phyloP scores from a whole-genome alignment of 1,284 basidiomycete genomes.

The Cryptococcus maquisensis region DNA sequence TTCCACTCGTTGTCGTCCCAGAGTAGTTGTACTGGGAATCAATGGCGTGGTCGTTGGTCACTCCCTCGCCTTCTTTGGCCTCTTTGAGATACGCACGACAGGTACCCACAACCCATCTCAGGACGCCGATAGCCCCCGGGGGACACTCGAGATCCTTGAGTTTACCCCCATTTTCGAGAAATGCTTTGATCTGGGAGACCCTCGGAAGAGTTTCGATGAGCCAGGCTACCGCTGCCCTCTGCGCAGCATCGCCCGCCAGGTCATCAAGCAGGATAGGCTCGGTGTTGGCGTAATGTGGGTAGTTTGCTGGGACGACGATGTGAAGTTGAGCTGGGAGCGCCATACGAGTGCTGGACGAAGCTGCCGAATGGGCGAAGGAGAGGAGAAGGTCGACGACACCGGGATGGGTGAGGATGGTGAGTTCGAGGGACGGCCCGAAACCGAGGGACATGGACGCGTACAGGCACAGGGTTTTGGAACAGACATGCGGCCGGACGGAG shows the following conservation, averaged over 20 bases:
- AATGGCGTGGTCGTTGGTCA: not conserved
- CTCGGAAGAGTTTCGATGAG: constrained; percentile 22
- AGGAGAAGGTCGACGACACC: constrained; percentile 26
- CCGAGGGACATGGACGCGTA: constrained; percentile 27
- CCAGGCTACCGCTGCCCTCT: constrained; percentile 14
- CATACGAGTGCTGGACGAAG: constrained; percentile 16
- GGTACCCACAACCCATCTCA: constrained; percentile 27
- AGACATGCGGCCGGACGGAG: constrained; percentile 27
- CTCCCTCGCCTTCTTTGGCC: constrained; percentile 17
- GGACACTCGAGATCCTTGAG: constrained; percentile 9
- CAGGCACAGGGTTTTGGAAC: constrained; percentile 21
- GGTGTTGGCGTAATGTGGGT: not conserved
- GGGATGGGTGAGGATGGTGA: constrained; percentile 23
- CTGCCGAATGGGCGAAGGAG: constrained; percentile 22
- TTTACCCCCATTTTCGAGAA: constrained; percentile 10
- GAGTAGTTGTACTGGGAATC: not conserved
- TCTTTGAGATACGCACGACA: constrained; percentile 29
- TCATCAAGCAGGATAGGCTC: not conserved
- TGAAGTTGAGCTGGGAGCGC: constrained; percentile 17
- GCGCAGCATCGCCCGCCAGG: not conserved
- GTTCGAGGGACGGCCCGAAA: constrained; percentile 26
- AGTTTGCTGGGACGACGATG: not conserved
- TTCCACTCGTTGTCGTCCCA: not conserved
- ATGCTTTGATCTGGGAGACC: constrained; percentile 15
- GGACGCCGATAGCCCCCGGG: constrained; percentile 16